A percentile compares a stretch with the other conserved stretches of the same genome.
phyloP scores from a whole-genome alignment of 1,284 basidiomycete genomes.

The Neolentinus lepideus region DNA sequence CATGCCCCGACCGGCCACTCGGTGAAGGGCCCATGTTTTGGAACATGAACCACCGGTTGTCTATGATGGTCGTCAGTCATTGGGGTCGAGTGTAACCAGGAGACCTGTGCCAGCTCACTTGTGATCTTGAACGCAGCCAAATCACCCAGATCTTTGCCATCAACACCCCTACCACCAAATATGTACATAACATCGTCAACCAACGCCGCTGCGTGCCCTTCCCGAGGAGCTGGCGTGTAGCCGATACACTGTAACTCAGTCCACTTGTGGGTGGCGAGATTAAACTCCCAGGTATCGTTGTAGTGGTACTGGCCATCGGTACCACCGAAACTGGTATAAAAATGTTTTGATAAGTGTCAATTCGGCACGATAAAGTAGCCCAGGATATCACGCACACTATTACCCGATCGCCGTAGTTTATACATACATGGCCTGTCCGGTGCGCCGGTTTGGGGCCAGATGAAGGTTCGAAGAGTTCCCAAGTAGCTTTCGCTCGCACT shows the following conservation, averaged over 20 bases:
- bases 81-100: background rate
- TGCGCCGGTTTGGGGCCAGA: conserved; percentile 64
- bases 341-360: background rate
- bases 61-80: conserved; percentile 24
- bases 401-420: conserved; percentile 82
- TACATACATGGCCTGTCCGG: conserved; percentile 90
- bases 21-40: conserved; percentile 73
- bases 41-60: conserved; percentile 78
- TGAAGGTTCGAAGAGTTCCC: conserved; percentile 73
- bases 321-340: conserved; percentile 77
- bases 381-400: conserved; percentile 57
- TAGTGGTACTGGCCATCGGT: conserved; percentile 99
- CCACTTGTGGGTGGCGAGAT: conserved; percentile 80
- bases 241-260: conserved; percentile 95
- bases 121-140: conserved; percentile 95
- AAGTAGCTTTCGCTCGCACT: conserved; percentile 70
- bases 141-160: conserved; percentile 94
- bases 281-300: conserved; percentile 98
- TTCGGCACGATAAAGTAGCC: conserved; percentile 1
- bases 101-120: conserved; percentile 43
- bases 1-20: conserved; percentile 58
- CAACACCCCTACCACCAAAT: conserved; percentile 95
- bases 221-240: conserved; percentile 93
- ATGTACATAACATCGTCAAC: conserved; percentile 99
- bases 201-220: conserved; percentile 94